Evolutionary conservation across 2,329 filamentous ascomycete genomes (phyloP).

Genomic region (Trichoderma cornu-damae): DNA sequence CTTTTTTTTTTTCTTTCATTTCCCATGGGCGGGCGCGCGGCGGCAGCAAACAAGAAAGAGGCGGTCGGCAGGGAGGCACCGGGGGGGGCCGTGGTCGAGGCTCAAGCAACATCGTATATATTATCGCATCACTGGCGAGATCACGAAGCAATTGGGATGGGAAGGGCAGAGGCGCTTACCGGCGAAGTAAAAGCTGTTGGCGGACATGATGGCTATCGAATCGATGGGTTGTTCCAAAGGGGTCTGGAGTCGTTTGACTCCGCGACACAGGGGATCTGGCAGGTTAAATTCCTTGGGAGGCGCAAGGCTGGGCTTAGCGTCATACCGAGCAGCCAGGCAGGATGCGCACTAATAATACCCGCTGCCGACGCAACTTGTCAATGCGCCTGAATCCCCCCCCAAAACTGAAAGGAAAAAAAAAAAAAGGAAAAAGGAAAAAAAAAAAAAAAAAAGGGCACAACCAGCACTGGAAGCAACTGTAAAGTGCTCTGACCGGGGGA

Average conservation of each 20-base stretch:
- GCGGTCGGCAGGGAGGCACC: conserved; percentile 8
- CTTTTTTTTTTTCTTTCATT: too few relatives aligned
- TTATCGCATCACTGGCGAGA: too few relatives aligned
- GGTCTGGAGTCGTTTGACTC: conserved; percentile 13
- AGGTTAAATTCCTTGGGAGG: conserved; percentile 31
- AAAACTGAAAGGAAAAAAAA: too few relatives aligned
- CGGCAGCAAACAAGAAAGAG: neutral
- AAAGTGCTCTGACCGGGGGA: too few relatives aligned
- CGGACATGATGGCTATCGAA: conserved; percentile 18
- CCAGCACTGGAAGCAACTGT: too few relatives aligned
- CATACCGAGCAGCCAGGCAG: conserved; percentile 27
- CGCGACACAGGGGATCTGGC: conserved; percentile 18
- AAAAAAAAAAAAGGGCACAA: too few relatives aligned
- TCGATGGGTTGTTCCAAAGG: conserved; percentile 10
- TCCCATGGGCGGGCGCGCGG: too few relatives aligned
- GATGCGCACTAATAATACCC: conserved; percentile 13
- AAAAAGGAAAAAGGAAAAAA: too few relatives aligned
- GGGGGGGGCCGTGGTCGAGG: neutral
- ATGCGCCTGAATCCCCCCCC: too few relatives aligned
- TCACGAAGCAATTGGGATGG: neutral
- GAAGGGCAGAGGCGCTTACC: conserved; percentile 9
- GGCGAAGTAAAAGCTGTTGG: conserved; percentile 15
- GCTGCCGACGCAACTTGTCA: neutral
- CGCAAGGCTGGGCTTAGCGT: conserved; percentile 29
- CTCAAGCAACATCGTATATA: neutral